Conservation (phyloP, 495 filamentous ascomycete genomes). For the Coniosporium apollinis region DNA sequence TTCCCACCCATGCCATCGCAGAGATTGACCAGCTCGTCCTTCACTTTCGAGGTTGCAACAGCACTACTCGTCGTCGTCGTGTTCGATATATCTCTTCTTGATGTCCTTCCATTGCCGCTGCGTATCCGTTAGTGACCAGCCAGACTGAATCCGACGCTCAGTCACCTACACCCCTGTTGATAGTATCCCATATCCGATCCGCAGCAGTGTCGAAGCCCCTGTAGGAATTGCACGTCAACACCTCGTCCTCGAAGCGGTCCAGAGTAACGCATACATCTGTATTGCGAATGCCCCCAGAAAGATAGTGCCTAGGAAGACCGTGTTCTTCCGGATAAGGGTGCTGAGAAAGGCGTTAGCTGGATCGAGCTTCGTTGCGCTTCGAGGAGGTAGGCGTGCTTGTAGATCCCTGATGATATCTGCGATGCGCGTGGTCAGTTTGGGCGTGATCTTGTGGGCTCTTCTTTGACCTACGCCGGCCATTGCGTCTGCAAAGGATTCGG, state of each 20-base stretch:
- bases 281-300: conserved; percentile 81
- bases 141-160: not conserved
- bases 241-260: not conserved
- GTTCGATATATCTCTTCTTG: conserved; percentile 63
- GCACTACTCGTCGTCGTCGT: conserved; percentile 24
- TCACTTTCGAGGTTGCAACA: no score
- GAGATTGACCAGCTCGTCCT: not conserved
- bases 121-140: conserved; percentile 20
- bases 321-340: conserved; percentile 69
- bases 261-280: conserved; percentile 54
- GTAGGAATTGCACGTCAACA: conserved; percentile 1
- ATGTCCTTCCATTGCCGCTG: conserved; percentile 99
- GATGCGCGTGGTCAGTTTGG: no score
- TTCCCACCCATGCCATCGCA: not conserved
- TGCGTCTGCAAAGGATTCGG: no score
- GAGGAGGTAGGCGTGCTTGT: conserved; percentile 53
- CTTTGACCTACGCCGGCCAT: conserved; percentile 40
- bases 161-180: conserved; percentile 72
- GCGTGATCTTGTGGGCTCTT: no score
- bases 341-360: conserved; percentile 27
- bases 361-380: not conserved
- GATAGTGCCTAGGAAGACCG: conserved; percentile 66
- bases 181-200: conserved; percentile 71
- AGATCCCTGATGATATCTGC: conserved; percentile 45
- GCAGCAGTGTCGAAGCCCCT: conserved; percentile 64